A percentile compares a stretch with the other conserved stretches of the same genome.
Evolutionary conservation across 1,284 basidiomycete species (phyloP).

Genomic region (Malassezia pachydermatis): DNA sequence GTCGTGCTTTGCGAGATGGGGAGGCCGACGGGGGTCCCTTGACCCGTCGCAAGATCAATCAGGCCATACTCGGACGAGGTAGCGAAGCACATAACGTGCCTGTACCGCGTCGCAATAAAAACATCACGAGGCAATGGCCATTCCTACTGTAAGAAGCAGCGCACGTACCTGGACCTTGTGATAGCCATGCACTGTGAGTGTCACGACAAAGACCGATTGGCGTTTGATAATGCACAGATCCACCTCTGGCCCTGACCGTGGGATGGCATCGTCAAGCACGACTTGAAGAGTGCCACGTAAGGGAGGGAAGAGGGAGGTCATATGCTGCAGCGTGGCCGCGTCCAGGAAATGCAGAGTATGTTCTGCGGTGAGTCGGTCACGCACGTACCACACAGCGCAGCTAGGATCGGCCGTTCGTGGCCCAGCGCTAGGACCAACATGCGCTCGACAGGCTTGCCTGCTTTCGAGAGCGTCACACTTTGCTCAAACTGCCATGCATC

Average conservation of each 20-base stretch:
- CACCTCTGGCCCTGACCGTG: constrained; percentile 12
- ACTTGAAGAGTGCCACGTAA: constrained; percentile 21
- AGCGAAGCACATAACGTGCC: constrained; percentile 37
- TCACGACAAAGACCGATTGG: constrained; percentile 5
- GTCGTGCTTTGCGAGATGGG: constrained; percentile 42
- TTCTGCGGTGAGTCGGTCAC: too few relatives aligned
- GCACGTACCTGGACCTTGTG: too few relatives aligned
- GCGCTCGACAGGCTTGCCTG: constrained; percentile 17
- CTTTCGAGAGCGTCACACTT: constrained; percentile 5
- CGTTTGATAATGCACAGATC: constrained; percentile 38
- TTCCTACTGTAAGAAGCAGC: constrained; percentile 17
- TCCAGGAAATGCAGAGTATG: constrained; percentile 20
- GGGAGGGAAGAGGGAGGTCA: constrained; percentile 6
- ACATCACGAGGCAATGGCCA: constrained; percentile 36
- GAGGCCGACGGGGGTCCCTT: constrained; percentile 31
- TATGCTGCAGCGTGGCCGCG: too few relatives aligned
- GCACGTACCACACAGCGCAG: constrained; percentile 19
- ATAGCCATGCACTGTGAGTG: background rate
- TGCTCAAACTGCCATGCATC: constrained; percentile 10
- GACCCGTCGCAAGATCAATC: constrained; percentile 28
- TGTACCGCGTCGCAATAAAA: constrained; percentile 34
- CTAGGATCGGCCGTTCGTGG: constrained; percentile 5
- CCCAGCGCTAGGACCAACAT: constrained; percentile 16
- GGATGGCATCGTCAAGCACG: constrained; percentile 21
- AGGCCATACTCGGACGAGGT: constrained; percentile 39